Base-by-base conservation (phyloP, 306 rosid genomes). In the Myrica gale region DNA sequence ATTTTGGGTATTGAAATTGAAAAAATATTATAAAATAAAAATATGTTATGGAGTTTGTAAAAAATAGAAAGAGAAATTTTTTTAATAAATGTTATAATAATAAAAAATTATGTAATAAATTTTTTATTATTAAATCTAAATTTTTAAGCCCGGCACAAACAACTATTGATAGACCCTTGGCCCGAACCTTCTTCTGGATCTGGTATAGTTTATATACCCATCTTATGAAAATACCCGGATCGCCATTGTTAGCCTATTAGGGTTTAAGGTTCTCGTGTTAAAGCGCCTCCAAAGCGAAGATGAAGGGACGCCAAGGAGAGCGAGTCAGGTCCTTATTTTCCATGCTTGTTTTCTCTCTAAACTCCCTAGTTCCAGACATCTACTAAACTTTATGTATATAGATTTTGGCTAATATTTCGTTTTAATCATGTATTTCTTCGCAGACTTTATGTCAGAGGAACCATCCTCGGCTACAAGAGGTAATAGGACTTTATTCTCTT, bases 401-500 rank as follows among this genome's bases (percentile, higher is more conserved):
- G 16, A 48, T 11, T 48, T 48, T 48, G 1, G 53, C 16, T 48
- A 11, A 15, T 11, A 9, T 48, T 10, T 48, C 10, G 10, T 48
- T 48, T 48, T 48, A 5, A 48, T 48, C 16, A 0, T 48, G 53
- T 48, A 48, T 55, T 54, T 37, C 66, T 62, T 43, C 7, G 15
- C 78, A 91, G 97, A 63, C 98, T 93, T 76, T 93, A 93, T 78
- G 84, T 85, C 19, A 85, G 97, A 79, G 98, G 96, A 46, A 88
- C 97, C 9, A 81, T 93, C 74, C 94, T 91, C 69, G 98, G 98
- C 65, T 93, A 88, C 92, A 93, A 93, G 81, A 91, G 98, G 98
- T 93, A 87, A 79, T 55, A 1, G 4, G 70, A 17, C 48, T 44
- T 42, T 10, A 17, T 15, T 17, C 17, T 1, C 8, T 43, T 10